Percentiles rank a stretch among this genome's conserved stretches.
phyloP scores from a whole-genome alignment of 1,284 basidiomycete species.

The Papiliotrema laurentii region DNA sequence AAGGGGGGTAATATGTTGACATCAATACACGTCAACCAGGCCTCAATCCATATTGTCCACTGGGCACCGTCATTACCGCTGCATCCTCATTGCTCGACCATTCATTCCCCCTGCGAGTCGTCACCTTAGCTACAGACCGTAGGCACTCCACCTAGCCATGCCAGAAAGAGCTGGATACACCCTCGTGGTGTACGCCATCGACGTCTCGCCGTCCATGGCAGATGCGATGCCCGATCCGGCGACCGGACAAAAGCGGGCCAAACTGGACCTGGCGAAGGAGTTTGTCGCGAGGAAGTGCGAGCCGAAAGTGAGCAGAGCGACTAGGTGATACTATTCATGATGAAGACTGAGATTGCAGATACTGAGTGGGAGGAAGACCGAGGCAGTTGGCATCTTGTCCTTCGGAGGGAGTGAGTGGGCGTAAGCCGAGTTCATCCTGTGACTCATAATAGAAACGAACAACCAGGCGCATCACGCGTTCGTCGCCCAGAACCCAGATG shows the following conservation, averaged over 20 bases:
- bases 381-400: constrained; percentile 77
- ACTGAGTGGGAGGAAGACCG: constrained; percentile 82
- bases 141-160: constrained; percentile 13
- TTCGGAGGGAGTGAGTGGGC: constrained; percentile 67
- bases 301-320: constrained; percentile 75
- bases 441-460: too few species aligned
- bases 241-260: constrained; percentile 58
- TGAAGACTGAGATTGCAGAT: constrained; percentile 68
- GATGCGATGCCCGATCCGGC: constrained; percentile 58
- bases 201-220: constrained; percentile 81
- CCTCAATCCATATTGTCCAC: too few species aligned
- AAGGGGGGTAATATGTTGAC: too few species aligned
- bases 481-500: constrained; percentile 29
- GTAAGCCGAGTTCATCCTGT: constrained; percentile 17
- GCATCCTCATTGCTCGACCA: background rate
- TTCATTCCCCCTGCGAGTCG: background rate
- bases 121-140: background rate
- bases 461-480: constrained; percentile 60
- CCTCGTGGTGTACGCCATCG: constrained; percentile 63
- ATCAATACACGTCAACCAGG: background rate
- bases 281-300: constrained; percentile 83
- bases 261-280: constrained; percentile 75
- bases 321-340: too few species aligned
- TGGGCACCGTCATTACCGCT: too few species aligned
- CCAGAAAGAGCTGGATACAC: constrained; percentile 41